These are phyloP conservation scores for Mediolabrus comicus DNA, from an alignment of 108 stramenopile species.

Conservation along the genomic window DNA sequence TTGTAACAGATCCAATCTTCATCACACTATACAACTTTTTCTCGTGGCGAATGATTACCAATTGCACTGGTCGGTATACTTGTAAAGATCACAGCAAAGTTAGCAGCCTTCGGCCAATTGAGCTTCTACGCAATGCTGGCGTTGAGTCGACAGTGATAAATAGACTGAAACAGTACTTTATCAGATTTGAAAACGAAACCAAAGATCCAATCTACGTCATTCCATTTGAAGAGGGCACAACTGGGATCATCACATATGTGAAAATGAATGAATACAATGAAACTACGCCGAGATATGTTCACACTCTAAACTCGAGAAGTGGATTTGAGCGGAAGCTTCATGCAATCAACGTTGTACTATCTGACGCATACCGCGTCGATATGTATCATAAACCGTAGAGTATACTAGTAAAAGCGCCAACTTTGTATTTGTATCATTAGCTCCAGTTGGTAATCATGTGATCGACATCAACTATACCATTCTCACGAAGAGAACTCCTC, in stretches of 20 bases:
- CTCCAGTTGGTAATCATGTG: constrained; percentile 12
- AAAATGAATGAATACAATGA: constrained; percentile 16
- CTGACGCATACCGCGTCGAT: constrained; percentile 6
- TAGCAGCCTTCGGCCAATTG: constrained; percentile 18
- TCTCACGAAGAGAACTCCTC: neutral
- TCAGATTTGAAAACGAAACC: constrained; percentile 24
- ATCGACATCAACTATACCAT: neutral
- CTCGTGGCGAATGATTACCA: constrained; percentile 53
- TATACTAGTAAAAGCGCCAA: neutral
- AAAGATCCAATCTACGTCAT: constrained; percentile 43
- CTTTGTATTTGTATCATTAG: neutral
- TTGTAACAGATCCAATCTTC: constrained; percentile 31
- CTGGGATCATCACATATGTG: constrained; percentile 49
- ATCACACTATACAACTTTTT: constrained; percentile 34
- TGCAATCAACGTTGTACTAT: constrained; percentile 32
- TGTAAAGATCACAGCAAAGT: constrained; percentile 48
- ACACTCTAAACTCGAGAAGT: constrained; percentile 51
- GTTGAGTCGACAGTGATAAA: constrained; percentile 3
- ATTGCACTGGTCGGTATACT: constrained; percentile 55
- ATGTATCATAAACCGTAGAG: neutral
- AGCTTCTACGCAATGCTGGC: constrained; percentile 24
- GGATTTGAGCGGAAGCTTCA: constrained; percentile 52
- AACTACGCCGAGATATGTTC: constrained; percentile 32
- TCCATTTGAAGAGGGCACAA: constrained; percentile 30
- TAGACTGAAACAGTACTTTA: constrained; percentile 13